Conservation (phyloP, 2,329 filamentous ascomycete species). For the Ceratocystis diversiconidia region DNA sequence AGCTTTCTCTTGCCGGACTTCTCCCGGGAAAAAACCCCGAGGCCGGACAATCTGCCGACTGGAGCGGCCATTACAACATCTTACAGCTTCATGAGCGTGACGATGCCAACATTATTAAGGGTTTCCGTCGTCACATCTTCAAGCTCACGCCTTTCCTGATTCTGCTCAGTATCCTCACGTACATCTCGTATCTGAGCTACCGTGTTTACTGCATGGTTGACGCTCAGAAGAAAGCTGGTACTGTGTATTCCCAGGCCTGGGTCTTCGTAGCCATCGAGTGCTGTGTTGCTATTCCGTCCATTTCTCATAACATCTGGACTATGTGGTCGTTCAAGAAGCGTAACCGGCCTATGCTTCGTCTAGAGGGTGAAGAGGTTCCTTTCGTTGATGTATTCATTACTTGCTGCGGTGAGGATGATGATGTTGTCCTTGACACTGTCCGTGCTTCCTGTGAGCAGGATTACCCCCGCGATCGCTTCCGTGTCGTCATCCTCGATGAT, state of each 20-base stretch:
- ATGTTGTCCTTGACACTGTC: slow-evolving; percentile 42
- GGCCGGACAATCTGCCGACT: slow-evolving; percentile 15
- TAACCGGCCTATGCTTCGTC: slow-evolving; percentile 37
- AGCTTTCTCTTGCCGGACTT: slow-evolving; percentile 30
- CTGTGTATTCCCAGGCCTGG: slow-evolving; percentile 39
- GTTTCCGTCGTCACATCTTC: slow-evolving; percentile 31
- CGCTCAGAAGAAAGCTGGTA: slow-evolving; percentile 31
- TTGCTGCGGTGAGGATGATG: slow-evolving; percentile 42
- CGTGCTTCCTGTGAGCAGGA: slow-evolving; percentile 40
- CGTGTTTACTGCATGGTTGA: slow-evolving; percentile 39
- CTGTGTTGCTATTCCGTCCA: slow-evolving; percentile 37
- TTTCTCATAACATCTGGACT: slow-evolving; percentile 45
- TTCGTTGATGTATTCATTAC: slow-evolving; percentile 44
- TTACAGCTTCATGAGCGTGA: slow-evolving; percentile 31
- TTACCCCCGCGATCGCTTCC: slow-evolving; percentile 38
- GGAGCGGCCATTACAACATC: slow-evolving; percentile 22
- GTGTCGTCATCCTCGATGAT: slow-evolving; percentile 43
- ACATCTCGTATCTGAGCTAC: slow-evolving; percentile 35
- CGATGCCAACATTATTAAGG: slow-evolving; percentile 32
- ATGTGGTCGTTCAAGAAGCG: slow-evolving; percentile 43
- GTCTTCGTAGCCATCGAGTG: slow-evolving; percentile 43
- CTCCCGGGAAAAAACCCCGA: slow-evolving; percentile 25
- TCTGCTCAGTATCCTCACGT: slow-evolving; percentile 30
- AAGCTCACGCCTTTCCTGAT: slow-evolving; percentile 28
- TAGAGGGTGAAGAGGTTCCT: slow-evolving; percentile 35